A percentile compares a stretch with the other conserved stretches of the same genome.
These are phyloP conservation scores for Alternaria ventricosa DNA, from an alignment of 2,329 filamentous ascomycete species.

Conservation along the genomic window DNA sequence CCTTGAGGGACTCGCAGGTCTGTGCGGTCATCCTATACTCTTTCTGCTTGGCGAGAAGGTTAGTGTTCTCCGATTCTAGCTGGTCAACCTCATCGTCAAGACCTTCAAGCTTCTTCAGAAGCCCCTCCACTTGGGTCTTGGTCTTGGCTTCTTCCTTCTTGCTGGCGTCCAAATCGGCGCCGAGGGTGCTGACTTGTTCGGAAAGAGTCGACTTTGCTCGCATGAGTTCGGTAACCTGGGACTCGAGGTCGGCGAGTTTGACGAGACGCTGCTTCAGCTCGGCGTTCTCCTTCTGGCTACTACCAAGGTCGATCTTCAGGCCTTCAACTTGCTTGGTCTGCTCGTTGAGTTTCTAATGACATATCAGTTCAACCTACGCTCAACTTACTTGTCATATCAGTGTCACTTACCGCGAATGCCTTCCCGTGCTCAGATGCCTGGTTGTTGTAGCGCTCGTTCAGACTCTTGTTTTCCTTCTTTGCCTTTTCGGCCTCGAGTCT, in stretches of 20 bases:
- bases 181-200: constrained; percentile 13
- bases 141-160: constrained; percentile 5
- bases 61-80: constrained; percentile 15
- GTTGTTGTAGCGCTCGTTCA: constrained; percentile 29
- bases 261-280: constrained; percentile 19
- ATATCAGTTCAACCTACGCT: neutral
- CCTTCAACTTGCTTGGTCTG: constrained; percentile 26
- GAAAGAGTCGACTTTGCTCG: constrained; percentile 9
- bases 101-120: constrained; percentile 15
- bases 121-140: constrained; percentile 4
- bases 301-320: constrained; percentile 16
- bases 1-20: neutral
- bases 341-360: constrained; percentile 17
- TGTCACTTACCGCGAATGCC: constrained; percentile 23
- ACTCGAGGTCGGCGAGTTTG: constrained; percentile 24
- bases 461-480: constrained; percentile 21
- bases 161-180: constrained; percentile 11
- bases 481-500: constrained; percentile 28
- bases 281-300: constrained; percentile 19
- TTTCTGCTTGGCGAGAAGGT: constrained; percentile 13
- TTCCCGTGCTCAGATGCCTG: constrained; percentile 30
- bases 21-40: constrained; percentile 8
- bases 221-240: constrained; percentile 7
- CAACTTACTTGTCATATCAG: neutral
- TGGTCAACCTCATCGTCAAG: constrained; percentile 17